A percentile compares a stretch with the other conserved stretches of the same genome.
phyloP scores from a whole-genome alignment of 345 rosid species.

The Aurinia saxatilis region DNA sequence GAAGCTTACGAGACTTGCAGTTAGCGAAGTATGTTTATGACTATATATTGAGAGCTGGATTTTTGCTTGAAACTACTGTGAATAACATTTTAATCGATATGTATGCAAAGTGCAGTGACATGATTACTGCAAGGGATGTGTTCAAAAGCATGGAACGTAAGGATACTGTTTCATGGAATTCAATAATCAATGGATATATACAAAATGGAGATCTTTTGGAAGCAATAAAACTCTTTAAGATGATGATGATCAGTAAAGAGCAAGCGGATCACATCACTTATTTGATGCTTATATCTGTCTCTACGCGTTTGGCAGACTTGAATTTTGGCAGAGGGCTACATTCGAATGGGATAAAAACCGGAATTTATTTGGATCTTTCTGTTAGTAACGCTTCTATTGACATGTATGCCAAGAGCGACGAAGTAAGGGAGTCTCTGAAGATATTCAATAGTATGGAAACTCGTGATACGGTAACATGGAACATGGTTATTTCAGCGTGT shows the following conservation, averaged over 20 bases:
- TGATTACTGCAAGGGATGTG: conserved; percentile 38
- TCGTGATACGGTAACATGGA: conserved; percentile 56
- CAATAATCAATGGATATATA: conserved; percentile 44
- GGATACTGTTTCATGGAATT: conserved; percentile 64
- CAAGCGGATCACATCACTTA: conserved; percentile 48
- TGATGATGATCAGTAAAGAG: conserved; percentile 36
- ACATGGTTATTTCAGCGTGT: conserved; percentile 50
- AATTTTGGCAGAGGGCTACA: conserved; percentile 43
- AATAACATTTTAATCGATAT: conserved; percentile 48
- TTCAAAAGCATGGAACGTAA: conserved; percentile 37
- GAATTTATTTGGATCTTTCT: conserved; percentile 33
- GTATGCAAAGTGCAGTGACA: conserved; percentile 51
- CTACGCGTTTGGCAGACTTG: conserved; percentile 30
- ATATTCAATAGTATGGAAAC: conserved; percentile 39
- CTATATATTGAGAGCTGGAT: conserved; percentile 32
- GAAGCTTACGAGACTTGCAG: conserved; percentile 35
- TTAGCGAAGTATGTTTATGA: conserved; percentile 42
- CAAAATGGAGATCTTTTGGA: conserved; percentile 32
- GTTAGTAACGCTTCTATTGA: conserved; percentile 51
- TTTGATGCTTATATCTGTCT: conserved; percentile 38
- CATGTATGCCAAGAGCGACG: conserved; percentile 55
- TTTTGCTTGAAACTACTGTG: conserved; percentile 31
- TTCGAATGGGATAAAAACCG: conserved; percentile 39
- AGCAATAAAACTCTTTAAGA: conserved; percentile 42
- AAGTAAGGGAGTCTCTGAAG: conserved; percentile 33